phyloP scores from a whole-genome alignment of 2,329 filamentous ascomycete genomes.

The Aspergillus carbonarius region DNA sequence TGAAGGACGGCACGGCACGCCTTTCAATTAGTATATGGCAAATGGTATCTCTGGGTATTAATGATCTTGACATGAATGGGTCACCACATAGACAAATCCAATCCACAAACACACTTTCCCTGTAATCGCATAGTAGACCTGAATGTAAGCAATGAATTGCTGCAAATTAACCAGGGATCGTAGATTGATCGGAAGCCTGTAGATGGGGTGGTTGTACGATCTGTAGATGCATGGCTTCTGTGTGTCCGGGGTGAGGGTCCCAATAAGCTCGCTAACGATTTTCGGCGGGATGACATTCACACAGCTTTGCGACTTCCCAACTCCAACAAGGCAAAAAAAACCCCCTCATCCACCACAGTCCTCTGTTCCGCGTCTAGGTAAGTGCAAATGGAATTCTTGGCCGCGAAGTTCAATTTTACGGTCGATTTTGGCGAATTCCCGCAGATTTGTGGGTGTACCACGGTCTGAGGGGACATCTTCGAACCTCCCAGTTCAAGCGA shows the following conservation, averaged over 20 bases:
- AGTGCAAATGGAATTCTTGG: slow-evolving; percentile 25
- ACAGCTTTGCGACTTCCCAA: slow-evolving; percentile 40
- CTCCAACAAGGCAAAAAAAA: slow-evolving; percentile 39
- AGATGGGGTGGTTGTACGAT: slow-evolving; percentile 8
- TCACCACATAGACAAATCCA: slow-evolving; percentile 13
- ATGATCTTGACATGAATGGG: slow-evolving; percentile 14
- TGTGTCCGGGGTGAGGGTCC: slow-evolving; percentile 34
- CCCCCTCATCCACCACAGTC: slow-evolving; percentile 36
- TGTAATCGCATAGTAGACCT: not conserved
- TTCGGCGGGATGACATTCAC: slow-evolving; percentile 42
- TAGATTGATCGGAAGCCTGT: not conserved
- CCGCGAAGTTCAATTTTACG: slow-evolving; percentile 19
- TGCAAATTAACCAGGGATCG: not conserved
- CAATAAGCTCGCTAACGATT: slow-evolving; percentile 44
- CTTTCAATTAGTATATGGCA: slow-evolving; percentile 15
- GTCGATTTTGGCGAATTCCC: slow-evolving; percentile 26
- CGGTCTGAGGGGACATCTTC: slow-evolving; percentile 21
- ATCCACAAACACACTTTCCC: slow-evolving; percentile 10
- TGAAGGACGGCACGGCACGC: slow-evolving; percentile 2
- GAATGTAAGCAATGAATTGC: not conserved
- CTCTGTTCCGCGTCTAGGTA: slow-evolving; percentile 36
- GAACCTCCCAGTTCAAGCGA: slow-evolving; percentile 15
- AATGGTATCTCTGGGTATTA: slow-evolving; percentile 16
- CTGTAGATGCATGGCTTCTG: slow-evolving; percentile 30
- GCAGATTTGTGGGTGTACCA: slow-evolving; percentile 17